Base-by-base conservation (phyloP, 2,329 filamentous ascomycete species). In the Diaporthe aspalathi region DNA sequence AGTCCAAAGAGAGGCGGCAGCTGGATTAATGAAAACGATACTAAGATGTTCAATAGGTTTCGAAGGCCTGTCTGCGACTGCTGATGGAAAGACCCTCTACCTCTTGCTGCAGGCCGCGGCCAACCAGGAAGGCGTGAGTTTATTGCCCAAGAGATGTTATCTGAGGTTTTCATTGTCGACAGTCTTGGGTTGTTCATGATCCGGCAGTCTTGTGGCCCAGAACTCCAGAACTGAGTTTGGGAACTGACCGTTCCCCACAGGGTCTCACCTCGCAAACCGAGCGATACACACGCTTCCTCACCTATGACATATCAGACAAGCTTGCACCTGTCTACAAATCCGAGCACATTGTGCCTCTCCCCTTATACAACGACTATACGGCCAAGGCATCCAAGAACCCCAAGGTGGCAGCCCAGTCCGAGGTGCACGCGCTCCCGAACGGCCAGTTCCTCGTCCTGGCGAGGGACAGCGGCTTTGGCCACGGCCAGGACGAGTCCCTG, bases 261-360 rank as follows among this genome's bases (percentile, higher is more conserved):
- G 60, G 68, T 8, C 49, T 63, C n/a, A n/a, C 32, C 24, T n/a
- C 73, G 67, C 57, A 70, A 47, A 67, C 50, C 22, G 60, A 70
- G 29, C 68, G 86, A 52, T 86, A 91, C 75, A 84, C 88, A 0
- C 88, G 92, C 9, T 80, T 94, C 8, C 82, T 94, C 6, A 83
- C 89, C 74, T 94, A 94, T 78, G 86, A 67, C 50, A 60, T 70
- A 40, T 70, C 68, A 22, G 76, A 80, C 32, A 79, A 81, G 7
- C 73, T 75, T 1, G 77, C 78, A 0, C 84, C 87, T 0, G 76
- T 79, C 2, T 89, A 90, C 76, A 81, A 83, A 24, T 85, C 86
- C 54, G 91, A 94, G 78, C 92, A 90, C 78, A 87, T 91, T 3
- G 90, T 94, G 5, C 86, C 88, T 5, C 83, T 94, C 16, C 91